A percentile compares a stretch with the other conserved stretches of the same genome.
phyloP scores from a whole-genome alignment of 441 rosid genomes.

The Rhodomyrtus psidioides region DNA sequence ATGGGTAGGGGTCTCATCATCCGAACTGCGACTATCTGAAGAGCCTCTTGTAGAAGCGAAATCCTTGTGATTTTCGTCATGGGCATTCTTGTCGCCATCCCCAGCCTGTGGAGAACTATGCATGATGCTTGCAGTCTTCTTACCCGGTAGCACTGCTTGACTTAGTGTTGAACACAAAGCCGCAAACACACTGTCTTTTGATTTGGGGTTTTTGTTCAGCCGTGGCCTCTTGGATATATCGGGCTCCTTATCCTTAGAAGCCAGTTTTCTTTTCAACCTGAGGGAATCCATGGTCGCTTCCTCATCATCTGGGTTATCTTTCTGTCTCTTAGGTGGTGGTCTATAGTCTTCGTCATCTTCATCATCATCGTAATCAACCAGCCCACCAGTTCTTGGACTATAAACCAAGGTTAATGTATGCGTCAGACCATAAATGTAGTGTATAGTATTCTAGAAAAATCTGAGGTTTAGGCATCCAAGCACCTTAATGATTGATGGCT shows the following conservation, averaged over 20 bases:
- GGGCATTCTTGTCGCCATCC: constrained; percentile 20
- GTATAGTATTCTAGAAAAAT: neutral
- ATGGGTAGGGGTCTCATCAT: constrained; percentile 41
- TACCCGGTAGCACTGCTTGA: constrained; percentile 75
- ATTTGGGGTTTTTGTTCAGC: constrained; percentile 45
- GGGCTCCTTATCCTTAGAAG: constrained; percentile 54
- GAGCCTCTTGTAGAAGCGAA: constrained; percentile 20
- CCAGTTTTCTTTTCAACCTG: constrained; percentile 61
- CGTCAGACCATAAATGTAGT: neutral
- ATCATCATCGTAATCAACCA: constrained; percentile 96
- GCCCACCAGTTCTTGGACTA: constrained; percentile 70
- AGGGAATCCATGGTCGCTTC: constrained; percentile 62
- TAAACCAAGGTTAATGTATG: constrained; percentile 1
- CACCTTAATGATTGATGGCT: constrained; percentile 59
- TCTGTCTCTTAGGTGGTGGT: constrained; percentile 78
- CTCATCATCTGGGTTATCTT: constrained; percentile 57
- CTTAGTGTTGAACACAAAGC: constrained; percentile 81
- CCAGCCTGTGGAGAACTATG: constrained; percentile 17
- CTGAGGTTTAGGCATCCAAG: constrained; percentile 7
- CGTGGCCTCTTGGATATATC: constrained; percentile 65
- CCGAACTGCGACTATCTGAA: constrained; percentile 30
- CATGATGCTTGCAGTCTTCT: constrained; percentile 33
- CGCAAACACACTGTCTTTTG: constrained; percentile 65
- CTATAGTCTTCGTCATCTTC: constrained; percentile 91
- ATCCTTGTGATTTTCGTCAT: constrained; percentile 28